phyloP scores from a whole-genome alignment of 768 basidiomycete species.

The Atractiella rhizophila region DNA sequence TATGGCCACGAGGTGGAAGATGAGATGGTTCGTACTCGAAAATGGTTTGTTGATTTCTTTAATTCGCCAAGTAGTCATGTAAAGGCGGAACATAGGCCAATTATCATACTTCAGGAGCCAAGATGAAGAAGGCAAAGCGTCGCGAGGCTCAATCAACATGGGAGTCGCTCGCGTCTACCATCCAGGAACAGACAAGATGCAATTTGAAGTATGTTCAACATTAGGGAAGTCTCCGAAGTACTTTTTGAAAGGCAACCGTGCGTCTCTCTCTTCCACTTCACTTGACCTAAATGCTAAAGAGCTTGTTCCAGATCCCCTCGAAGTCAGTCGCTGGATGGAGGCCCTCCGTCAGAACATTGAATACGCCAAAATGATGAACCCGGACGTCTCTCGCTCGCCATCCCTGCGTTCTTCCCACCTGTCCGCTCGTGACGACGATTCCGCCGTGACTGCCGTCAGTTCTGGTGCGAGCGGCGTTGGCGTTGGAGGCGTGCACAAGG shows the following conservation, averaged over 20 bases:
- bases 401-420: not conserved
- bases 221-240: slow-evolving; percentile 16
- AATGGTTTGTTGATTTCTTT: slow-evolving; percentile 23
- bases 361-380: slow-evolving; percentile 15
- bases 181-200: slow-evolving; percentile 29
- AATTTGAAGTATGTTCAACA: slow-evolving; percentile 50
- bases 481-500: too few species aligned
- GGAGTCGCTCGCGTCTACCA: slow-evolving; percentile 40
- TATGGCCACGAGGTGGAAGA: slow-evolving; percentile 66
- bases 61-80: not conserved
- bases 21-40: slow-evolving; percentile 76
- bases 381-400: not conserved
- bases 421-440: too few species aligned
- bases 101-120: slow-evolving; percentile 51
- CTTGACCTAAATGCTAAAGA: slow-evolving; percentile 28
- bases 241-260: slow-evolving; percentile 20
- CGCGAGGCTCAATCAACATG: slow-evolving; percentile 70
- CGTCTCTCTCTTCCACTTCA: not conserved
- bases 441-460: too few species aligned
- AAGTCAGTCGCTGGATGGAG: slow-evolving; percentile 65
- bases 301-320: slow-evolving; percentile 79
- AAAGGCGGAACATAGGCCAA: slow-evolving; percentile 1
- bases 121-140: slow-evolving; percentile 64
- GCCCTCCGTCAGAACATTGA: slow-evolving; percentile 50
- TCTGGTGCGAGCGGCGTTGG: too few species aligned